Evolutionary conservation across 2,329 filamentous ascomycete species (phyloP).

Genomic region (Dryadomyces sulphureus): DNA sequence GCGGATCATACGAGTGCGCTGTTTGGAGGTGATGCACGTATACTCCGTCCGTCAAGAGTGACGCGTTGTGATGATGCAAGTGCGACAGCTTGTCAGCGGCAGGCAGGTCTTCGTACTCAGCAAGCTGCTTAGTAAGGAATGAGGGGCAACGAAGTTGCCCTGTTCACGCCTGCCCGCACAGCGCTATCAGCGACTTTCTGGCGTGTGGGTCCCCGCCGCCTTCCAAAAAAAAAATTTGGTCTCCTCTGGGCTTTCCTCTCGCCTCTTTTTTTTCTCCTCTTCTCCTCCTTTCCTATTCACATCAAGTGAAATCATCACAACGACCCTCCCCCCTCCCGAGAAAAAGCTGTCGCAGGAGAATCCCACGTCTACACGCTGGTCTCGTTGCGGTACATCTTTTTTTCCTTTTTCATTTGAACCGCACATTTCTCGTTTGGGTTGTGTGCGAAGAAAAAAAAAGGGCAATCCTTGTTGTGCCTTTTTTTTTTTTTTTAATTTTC

Average conservation of each 20-base stretch:
- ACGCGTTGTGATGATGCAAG: too few relatives aligned
- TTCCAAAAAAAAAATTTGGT: constrained; percentile 2
- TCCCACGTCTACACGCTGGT: not conserved
- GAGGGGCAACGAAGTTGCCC: not conserved
- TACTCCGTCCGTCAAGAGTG: too few relatives aligned
- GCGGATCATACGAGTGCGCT: too few relatives aligned
- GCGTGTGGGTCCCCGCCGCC: not conserved
- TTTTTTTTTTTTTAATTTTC: not conserved
- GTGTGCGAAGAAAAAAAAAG: not conserved
- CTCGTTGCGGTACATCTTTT: constrained; percentile 1
- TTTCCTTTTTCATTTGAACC: not conserved
- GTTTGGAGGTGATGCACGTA: too few relatives aligned
- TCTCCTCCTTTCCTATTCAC: not conserved
- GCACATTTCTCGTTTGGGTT: not conserved
- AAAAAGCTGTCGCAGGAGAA: constrained; percentile 2
- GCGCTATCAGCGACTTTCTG: not conserved
- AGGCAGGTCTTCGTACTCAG: too few relatives aligned
- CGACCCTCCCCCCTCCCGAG: not conserved
- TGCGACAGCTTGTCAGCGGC: too few relatives aligned
- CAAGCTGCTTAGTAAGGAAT: too few relatives aligned
- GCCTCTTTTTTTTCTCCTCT: not conserved
- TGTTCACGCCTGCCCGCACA: constrained; percentile 1
- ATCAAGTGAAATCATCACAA: constrained; percentile 3
- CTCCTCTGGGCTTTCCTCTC: not conserved
- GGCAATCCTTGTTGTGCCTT: not conserved